These are phyloP conservation scores for Fusarium cyanostomum DNA, from an alignment of 2,329 filamentous ascomycete genomes.

Conservation along the genomic window DNA sequence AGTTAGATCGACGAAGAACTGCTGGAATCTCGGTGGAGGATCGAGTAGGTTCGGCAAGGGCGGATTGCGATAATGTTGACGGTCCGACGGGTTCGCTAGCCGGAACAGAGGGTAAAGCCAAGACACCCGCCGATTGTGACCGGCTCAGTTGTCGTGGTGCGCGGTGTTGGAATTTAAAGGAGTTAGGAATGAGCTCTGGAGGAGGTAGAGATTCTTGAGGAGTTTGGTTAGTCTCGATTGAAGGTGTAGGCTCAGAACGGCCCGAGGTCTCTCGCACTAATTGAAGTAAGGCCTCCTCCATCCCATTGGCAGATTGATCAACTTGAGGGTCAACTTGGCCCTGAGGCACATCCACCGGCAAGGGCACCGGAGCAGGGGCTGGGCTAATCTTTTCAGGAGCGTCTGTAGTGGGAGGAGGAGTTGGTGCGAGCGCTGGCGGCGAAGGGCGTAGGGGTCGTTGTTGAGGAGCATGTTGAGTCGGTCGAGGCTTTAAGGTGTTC, in stretches of 20 bases:
- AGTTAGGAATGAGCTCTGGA: conserved; percentile 20
- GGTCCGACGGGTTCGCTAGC: conserved; percentile 63
- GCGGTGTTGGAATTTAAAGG: conserved; percentile 25
- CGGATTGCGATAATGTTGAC: conserved; percentile 50
- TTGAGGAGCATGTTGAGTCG: conserved; percentile 20
- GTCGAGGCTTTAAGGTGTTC: conserved; percentile 16
- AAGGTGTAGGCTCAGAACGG: conserved; percentile 31
- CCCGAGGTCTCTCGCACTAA: conserved; percentile 33
- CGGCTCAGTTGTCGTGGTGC: conserved; percentile 44
- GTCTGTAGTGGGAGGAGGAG: conserved; percentile 53
- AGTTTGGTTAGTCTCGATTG: conserved; percentile 31
- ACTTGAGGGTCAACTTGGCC: conserved; percentile 4
- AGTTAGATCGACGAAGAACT: conserved; percentile 52
- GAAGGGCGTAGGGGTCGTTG: conserved; percentile 35
- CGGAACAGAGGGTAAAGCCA: conserved; percentile 49
- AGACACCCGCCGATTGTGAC: conserved; percentile 51
- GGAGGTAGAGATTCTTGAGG: conserved; percentile 22
- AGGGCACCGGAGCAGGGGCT: conserved; percentile 19
- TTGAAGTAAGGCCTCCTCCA: conserved; percentile 31
- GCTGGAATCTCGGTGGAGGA: conserved; percentile 46
- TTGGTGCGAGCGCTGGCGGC: conserved; percentile 46
- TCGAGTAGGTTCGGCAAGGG: conserved; percentile 24
- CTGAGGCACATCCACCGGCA: conserved; percentile 15
- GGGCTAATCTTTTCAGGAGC: conserved; percentile 49
- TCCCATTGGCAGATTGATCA: neutral